Conservation (phyloP, 2,329 filamentous ascomycete species). For the Fusarium burgessii region DNA sequence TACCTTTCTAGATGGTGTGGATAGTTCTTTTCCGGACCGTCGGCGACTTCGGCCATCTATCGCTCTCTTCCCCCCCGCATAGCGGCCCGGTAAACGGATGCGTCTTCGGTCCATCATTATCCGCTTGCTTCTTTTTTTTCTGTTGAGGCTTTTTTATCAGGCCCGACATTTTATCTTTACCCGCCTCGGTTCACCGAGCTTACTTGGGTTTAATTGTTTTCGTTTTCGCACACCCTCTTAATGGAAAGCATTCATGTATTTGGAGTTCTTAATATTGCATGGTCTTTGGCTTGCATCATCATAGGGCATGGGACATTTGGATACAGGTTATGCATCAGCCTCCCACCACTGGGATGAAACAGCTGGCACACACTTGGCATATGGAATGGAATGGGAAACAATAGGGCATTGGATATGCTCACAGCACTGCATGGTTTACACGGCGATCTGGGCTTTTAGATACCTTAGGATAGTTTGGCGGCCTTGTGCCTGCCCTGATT, state of each 20-base stretch:
- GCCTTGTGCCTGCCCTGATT: slow-evolving; percentile 36
- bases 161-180: slow-evolving; percentile 21
- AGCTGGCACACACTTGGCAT: slow-evolving; percentile 31
- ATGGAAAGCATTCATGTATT: slow-evolving; percentile 28
- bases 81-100: slow-evolving; percentile 18
- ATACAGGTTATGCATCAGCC: slow-evolving; percentile 36
- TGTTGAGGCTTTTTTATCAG: slow-evolving; percentile 28
- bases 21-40: slow-evolving; percentile 15
- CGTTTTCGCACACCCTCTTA: slow-evolving; percentile 14
- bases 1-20: slow-evolving; percentile 13
- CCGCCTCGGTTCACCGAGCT: slow-evolving; percentile 7
- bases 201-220: slow-evolving; percentile 23
- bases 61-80: slow-evolving; percentile 27
- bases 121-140: slow-evolving; percentile 8
- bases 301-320: slow-evolving; percentile 24
- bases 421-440: slow-evolving; percentile 27
- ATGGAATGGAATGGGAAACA: slow-evolving; percentile 19
- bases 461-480: slow-evolving; percentile 43
- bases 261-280: slow-evolving; percentile 34
- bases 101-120: slow-evolving; percentile 19
- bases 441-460: slow-evolving; percentile 33
- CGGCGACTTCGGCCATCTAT: slow-evolving; percentile 30
- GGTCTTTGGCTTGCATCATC: slow-evolving; percentile 16
- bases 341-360: slow-evolving; percentile 37
- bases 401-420: slow-evolving; percentile 28